A percentile compares a stretch with the other conserved stretches of the same genome.
Conservation (phyloP, 2,329 filamentous ascomycete species). For the Phyllosticta capitalensis region DNA sequence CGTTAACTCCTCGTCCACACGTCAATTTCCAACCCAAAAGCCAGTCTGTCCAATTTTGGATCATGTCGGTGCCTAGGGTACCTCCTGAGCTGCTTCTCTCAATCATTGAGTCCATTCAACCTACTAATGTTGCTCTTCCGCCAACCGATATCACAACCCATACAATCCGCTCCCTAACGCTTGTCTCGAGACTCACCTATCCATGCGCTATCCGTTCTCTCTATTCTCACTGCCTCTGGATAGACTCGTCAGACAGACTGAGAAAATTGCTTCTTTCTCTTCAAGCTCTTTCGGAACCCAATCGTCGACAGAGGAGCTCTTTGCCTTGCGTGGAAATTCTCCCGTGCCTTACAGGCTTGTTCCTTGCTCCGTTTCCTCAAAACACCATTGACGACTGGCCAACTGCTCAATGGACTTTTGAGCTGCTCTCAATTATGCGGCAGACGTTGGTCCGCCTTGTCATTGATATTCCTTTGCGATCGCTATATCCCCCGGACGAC, state of each 20-base stretch:
- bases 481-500: slow-evolving; percentile 35
- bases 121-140: slow-evolving; percentile 20
- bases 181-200: slow-evolving; percentile 36
- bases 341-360: slow-evolving; percentile 29
- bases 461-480: slow-evolving; percentile 41
- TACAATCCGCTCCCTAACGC: slow-evolving; percentile 37
- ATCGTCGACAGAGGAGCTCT: slow-evolving; percentile 6
- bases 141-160: slow-evolving; percentile 33
- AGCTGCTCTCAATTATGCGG: slow-evolving; percentile 35
- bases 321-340: slow-evolving; percentile 3
- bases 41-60: not conserved
- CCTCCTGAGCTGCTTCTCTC: slow-evolving; percentile 23
- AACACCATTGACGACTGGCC: slow-evolving; percentile 34
- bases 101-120: slow-evolving; percentile 18
- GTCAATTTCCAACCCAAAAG: not conserved
- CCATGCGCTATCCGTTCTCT: slow-evolving; percentile 34
- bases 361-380: slow-evolving; percentile 18
- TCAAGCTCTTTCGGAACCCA: slow-evolving; percentile 13
- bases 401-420: slow-evolving; percentile 32
- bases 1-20: no score
- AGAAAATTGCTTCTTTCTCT: slow-evolving; percentile 17
- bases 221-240: slow-evolving; percentile 37
- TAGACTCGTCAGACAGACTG: slow-evolving; percentile 30
- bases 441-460: slow-evolving; percentile 36
- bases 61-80: slow-evolving; percentile 3